These are phyloP conservation scores for Globisporangium middletonii DNA, from an alignment of 352 stramenopile species.

Conservation along the genomic window DNA sequence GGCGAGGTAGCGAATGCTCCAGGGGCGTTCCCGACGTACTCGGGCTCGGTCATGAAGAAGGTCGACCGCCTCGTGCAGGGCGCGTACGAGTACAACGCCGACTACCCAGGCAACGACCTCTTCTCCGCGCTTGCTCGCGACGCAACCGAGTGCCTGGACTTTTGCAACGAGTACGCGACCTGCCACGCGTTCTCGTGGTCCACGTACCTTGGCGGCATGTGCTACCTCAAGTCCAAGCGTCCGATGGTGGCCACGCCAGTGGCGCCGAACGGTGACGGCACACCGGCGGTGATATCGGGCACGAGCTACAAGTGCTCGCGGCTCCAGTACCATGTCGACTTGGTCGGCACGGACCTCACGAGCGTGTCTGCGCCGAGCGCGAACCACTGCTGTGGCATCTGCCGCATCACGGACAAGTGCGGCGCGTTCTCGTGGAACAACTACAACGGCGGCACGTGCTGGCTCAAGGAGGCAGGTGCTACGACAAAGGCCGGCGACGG, in stretches of 20 bases:
- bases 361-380: not conserved
- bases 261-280: not conserved
- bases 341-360: not conserved
- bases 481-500: not conserved
- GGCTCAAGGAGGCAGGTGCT: constrained; percentile 23
- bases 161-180: constrained; percentile 17
- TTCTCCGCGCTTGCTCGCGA: not conserved
- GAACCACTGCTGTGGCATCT: constrained; percentile 8
- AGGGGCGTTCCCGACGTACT: constrained; percentile 1
- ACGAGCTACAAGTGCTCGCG: constrained; percentile 8
- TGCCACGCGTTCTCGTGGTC: constrained; percentile 57
- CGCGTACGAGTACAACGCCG: constrained; percentile 9
- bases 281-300: constrained; percentile 1
- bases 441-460: constrained; percentile 48
- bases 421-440: constrained; percentile 12
- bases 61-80: constrained; percentile 3
- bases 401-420: constrained; percentile 3
- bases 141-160: constrained; percentile 13
- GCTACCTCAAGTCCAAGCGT: constrained; percentile 40
- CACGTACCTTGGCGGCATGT: constrained; percentile 31
- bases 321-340: constrained; percentile 2
- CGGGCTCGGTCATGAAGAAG: constrained; percentile 3
- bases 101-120: constrained; percentile 25
- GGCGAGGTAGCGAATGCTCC: constrained; percentile 5
- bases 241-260: not conserved